Evolutionary conservation across 495 filamentous ascomycete species (phyloP).

Genomic region (Annulohypoxylon bovei): DNA sequence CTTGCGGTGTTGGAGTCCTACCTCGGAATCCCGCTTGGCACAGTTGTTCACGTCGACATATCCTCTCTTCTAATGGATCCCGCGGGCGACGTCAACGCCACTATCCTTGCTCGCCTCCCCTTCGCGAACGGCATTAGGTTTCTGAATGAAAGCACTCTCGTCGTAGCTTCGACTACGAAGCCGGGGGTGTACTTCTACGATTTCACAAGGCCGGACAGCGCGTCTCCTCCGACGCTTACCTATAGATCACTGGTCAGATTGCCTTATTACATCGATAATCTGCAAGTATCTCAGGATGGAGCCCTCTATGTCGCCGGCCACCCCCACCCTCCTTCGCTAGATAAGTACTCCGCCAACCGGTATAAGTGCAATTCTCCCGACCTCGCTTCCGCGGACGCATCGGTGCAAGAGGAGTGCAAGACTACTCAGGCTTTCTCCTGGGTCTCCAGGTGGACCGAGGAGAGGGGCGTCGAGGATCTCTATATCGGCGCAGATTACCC

Average conservation of each 20-base stretch:
- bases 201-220: conserved; percentile 16
- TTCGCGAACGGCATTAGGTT: conserved; percentile 44
- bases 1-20: conserved; percentile 50
- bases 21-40: conserved; percentile 47
- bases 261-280: conserved; percentile 54
- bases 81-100: conserved; percentile 31
- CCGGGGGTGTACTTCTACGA: conserved; percentile 50
- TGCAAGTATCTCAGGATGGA: conserved; percentile 52
- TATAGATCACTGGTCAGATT: conserved; percentile 37
- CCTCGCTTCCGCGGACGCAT: conserved; percentile 26
- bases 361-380: conserved; percentile 37
- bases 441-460: conserved; percentile 53
- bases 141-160: conserved; percentile 52
- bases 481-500: conserved; percentile 50
- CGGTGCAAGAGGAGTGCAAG: conserved; percentile 42
- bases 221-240: conserved; percentile 29
- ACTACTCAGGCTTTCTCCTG: conserved; percentile 48
- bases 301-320: conserved; percentile 55
- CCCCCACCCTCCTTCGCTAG: conserved; percentile 48
- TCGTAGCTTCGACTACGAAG: conserved; percentile 49
- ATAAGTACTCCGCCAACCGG: conserved; percentile 38
- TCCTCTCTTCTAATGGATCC: conserved; percentile 52
- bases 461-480: conserved; percentile 47
- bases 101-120: conserved; percentile 29
- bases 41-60: conserved; percentile 53